phyloP scores from a whole-genome alignment of 2,329 filamentous ascomycete species.

The Aspergillus hortae region DNA sequence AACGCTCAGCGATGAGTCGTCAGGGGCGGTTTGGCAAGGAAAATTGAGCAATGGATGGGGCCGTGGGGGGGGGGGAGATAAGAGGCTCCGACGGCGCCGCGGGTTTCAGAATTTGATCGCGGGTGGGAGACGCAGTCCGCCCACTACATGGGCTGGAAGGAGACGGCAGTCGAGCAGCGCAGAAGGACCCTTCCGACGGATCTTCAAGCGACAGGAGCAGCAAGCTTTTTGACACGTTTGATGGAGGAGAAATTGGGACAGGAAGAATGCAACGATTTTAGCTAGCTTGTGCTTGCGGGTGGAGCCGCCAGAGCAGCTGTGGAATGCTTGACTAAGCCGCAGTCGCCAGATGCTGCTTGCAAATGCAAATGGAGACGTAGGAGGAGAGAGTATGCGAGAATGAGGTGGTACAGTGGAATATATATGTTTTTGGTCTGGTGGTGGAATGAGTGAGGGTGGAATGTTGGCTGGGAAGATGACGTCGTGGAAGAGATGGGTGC shows the following conservation, averaged over 20 bases:
- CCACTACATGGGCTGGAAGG: background rate
- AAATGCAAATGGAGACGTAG: background rate
- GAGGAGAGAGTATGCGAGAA: background rate
- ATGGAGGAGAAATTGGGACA: background rate
- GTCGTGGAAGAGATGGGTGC: too few relatives aligned
- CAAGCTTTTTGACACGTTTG: background rate
- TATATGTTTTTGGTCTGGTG: too few relatives aligned
- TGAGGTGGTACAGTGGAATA: too few relatives aligned
- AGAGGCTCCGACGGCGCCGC: background rate
- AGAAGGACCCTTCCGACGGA: too few relatives aligned
- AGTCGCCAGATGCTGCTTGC: background rate
- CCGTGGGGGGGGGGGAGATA: background rate
- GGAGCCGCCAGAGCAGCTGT: constrained; percentile 1
- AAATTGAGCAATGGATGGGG: background rate
- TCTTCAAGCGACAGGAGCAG: background rate
- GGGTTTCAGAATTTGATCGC: background rate
- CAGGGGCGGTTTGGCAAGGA: background rate
- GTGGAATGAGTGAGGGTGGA: too few relatives aligned
- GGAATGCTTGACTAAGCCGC: constrained; percentile 15
- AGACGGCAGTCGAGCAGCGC: too few relatives aligned
- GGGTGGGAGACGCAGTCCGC: background rate
- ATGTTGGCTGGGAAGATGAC: too few relatives aligned
- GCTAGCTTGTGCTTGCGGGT: constrained; percentile 5
- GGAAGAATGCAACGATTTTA: background rate
- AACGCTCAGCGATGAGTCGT: too few relatives aligned